Conservation (phyloP, 2,329 filamentous ascomycete species). For the Curvularia lunata region DNA sequence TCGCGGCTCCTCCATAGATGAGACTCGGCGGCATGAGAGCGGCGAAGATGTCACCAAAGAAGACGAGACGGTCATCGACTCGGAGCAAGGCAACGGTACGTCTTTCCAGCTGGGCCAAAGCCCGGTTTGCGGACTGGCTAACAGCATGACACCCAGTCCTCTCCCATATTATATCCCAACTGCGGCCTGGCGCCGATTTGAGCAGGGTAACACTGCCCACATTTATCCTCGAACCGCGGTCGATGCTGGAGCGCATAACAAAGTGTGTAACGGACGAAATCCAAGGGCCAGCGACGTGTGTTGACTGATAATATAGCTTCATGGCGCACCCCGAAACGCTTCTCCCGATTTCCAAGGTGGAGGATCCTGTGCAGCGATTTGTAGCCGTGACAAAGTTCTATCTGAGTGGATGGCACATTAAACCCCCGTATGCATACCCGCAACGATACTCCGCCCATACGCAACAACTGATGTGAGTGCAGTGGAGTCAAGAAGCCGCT, state of each 20-base stretch:
- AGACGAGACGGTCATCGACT: conserved; percentile 83
- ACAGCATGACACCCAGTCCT: conserved; percentile 67
- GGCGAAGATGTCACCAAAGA: conserved; percentile 53
- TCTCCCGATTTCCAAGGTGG: conserved; percentile 82
- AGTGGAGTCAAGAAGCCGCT: conserved; percentile 98
- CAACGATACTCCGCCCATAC: conserved; percentile 10
- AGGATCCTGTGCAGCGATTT: conserved; percentile 89
- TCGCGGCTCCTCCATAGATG: conserved; percentile 52
- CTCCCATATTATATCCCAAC: conserved; percentile 94
- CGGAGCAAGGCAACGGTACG: conserved; percentile 92
- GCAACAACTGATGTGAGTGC: conserved; percentile 36
- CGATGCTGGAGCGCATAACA: conserved; percentile 98
- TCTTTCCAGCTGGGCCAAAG: conserved; percentile 7
- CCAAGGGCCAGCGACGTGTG: neutral
- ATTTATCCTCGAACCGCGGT: conserved; percentile 96
- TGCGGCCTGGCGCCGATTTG: conserved; percentile 92
- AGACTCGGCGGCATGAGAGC: conserved; percentile 42
- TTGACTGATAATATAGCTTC: conserved; percentile 68
- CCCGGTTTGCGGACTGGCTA: conserved; percentile 18
- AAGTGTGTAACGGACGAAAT: conserved; percentile 70
- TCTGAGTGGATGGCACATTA: conserved; percentile 97
- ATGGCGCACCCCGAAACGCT: conserved; percentile 99
- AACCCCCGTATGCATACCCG: conserved; percentile 75
- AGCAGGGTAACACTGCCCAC: conserved; percentile 94
- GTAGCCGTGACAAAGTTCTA: conserved; percentile 98